These are phyloP conservation scores for Tinospora cordifolia DNA, from an alignment of 164 flowering plant genomes.

Conservation along the genomic window DNA sequence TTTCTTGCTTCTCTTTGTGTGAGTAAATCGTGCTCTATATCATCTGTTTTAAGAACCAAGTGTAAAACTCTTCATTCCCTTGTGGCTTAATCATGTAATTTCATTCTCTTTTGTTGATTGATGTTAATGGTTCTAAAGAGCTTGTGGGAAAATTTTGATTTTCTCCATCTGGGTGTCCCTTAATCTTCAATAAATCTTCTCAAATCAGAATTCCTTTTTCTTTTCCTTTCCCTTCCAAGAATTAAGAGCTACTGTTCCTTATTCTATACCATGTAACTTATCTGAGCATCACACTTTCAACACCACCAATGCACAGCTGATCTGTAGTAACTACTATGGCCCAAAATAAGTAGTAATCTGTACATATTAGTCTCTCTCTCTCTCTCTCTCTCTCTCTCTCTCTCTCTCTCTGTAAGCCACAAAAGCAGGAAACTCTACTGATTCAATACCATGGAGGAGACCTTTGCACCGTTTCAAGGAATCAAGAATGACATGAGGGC, in stretches of 20 bases:
- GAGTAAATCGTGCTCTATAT: neutral
- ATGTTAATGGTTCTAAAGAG: constrained; percentile 10
- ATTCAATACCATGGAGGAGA: constrained; percentile 62
- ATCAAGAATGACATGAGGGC: constrained; percentile 82
- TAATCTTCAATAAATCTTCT: constrained; percentile 7
- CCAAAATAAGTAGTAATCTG: neutral
- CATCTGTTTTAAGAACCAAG: constrained; percentile 2
- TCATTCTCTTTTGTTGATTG: constrained; percentile 6
- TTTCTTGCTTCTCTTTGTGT: constrained; percentile 8
- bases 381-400: neutral
- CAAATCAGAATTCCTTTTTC: neutral
- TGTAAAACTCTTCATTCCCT: neutral
- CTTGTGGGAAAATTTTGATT: constrained; percentile 9
- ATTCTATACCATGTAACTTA: constrained; percentile 18
- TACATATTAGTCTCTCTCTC: constrained; percentile 3
- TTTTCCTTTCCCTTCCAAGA: neutral
- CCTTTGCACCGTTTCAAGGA: constrained; percentile 90
- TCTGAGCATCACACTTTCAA: neutral
- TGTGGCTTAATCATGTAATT: constrained; percentile 9
- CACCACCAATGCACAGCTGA: constrained; percentile 1
- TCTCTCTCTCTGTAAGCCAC: neutral
- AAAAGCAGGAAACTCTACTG: constrained; percentile 7
- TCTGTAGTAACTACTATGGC: neutral
- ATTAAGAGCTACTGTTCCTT: neutral
- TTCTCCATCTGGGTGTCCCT: constrained; percentile 18